Percentiles rank a stretch among this genome's conserved stretches.
Conservation (phyloP, 108 stramenopile species). For the Cyclotella choctawhatcheeana region DNA sequence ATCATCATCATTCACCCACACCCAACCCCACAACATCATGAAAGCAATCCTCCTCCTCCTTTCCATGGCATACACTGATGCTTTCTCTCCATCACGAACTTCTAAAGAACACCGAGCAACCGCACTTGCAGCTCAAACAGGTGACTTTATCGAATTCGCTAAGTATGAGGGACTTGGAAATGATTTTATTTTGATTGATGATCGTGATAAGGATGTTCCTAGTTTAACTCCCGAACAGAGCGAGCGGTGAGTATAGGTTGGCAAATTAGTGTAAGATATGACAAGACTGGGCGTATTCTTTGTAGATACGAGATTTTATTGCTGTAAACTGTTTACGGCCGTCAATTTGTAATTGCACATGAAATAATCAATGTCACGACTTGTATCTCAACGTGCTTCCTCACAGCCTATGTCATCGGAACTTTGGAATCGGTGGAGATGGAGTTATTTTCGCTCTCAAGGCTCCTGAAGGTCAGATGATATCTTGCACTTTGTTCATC, state of each 20-base stretch:
- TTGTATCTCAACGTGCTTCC: background rate
- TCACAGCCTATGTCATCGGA: slow-evolving; percentile 84
- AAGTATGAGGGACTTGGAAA: slow-evolving; percentile 99
- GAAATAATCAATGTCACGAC: too few species aligned
- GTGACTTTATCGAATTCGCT: slow-evolving; percentile 73
- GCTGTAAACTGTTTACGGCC: too few species aligned
- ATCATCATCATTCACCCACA: background rate
- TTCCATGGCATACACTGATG: background rate
- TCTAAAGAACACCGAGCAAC: background rate
- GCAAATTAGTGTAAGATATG: background rate
- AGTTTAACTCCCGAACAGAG: slow-evolving; percentile 88
- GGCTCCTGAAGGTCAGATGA: slow-evolving; percentile 63
- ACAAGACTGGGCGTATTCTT: too few species aligned
- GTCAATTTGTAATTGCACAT: too few species aligned
- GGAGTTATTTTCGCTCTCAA: slow-evolving; percentile 97
- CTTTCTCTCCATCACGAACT: background rate
- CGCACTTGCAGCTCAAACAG: slow-evolving; percentile 24
- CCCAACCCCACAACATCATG: background rate
- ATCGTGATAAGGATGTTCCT: slow-evolving; percentile 81
- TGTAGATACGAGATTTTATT: too few species aligned
- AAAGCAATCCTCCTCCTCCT: background rate
- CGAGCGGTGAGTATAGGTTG: slow-evolving; percentile 34
- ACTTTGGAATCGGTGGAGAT: slow-evolving; percentile 96
- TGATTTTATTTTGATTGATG: slow-evolving; percentile 97
- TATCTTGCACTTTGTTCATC: background rate